Evolutionary conservation across 768 basidiomycete species (phyloP).

Genomic region (Phanerochaete sordida): DNA sequence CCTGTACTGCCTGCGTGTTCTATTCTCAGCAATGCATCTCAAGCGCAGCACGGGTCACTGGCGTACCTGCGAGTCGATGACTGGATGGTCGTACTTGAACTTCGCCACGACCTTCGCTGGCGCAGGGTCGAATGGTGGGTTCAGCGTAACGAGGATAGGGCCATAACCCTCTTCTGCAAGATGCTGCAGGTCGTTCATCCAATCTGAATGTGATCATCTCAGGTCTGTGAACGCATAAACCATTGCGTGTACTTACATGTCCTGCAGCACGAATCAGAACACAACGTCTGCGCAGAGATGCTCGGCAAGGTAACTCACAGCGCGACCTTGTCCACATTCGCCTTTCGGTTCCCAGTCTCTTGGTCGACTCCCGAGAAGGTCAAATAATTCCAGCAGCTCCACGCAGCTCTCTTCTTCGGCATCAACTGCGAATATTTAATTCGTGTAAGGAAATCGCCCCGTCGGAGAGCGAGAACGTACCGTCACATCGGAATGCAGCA

Average conservation of each 20-base stretch:
- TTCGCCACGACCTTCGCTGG: slow-evolving; percentile 32
- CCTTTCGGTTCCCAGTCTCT: slow-evolving; percentile 31
- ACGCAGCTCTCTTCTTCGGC: slow-evolving; percentile 56
- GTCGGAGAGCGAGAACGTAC: too few species aligned
- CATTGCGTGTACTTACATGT: slow-evolving; percentile 7
- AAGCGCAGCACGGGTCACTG: background rate
- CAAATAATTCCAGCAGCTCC: slow-evolving; percentile 84
- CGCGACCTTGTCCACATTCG: slow-evolving; percentile 56
- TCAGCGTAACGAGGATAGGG: slow-evolving; percentile 68
- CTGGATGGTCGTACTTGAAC: slow-evolving; percentile 67
- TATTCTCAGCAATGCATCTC: background rate
- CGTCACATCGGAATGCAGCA: slow-evolving; percentile 60
- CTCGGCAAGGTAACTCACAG: slow-evolving; percentile 29
- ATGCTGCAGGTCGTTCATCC: slow-evolving; percentile 76
- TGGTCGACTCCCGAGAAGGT: slow-evolving; percentile 40
- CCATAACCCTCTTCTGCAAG: slow-evolving; percentile 53
- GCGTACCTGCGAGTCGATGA: slow-evolving; percentile 50
- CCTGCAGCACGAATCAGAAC: background rate
- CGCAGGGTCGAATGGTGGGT: slow-evolving; percentile 61
- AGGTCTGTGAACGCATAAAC: background rate
- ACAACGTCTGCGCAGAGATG: background rate
- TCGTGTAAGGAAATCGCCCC: too few species aligned
- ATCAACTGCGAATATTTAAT: slow-evolving; percentile 58
- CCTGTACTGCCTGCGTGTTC: slow-evolving; percentile 43
- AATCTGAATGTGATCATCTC: slow-evolving; percentile 42